Evolutionary conservation across 306 rosid species (phyloP).

Genomic region (Pterocarpus santalinus): DNA sequence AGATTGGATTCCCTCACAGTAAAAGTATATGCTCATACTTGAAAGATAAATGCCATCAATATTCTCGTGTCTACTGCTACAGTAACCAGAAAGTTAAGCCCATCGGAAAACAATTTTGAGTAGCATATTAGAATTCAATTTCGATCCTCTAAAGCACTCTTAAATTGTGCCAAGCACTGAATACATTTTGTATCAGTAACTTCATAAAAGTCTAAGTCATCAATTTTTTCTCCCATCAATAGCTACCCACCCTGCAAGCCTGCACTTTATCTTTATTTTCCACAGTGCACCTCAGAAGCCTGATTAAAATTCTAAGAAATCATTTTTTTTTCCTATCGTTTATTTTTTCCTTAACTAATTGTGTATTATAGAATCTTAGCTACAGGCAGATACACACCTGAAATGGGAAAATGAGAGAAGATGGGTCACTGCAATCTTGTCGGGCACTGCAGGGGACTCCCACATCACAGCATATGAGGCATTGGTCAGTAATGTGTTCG

Average conservation of each 20-base stretch:
- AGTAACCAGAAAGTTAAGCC: too few relatives aligned
- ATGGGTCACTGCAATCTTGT: slow-evolving; percentile 88
- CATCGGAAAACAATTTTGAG: background rate
- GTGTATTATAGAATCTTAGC: slow-evolving; percentile 2
- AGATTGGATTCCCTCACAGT: too few relatives aligned
- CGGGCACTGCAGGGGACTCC: slow-evolving; percentile 94
- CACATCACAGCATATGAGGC: slow-evolving; percentile 97
- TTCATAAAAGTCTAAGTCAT: slow-evolving; percentile 8
- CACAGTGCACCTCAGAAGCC: background rate
- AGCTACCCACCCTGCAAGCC: background rate
- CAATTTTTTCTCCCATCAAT: background rate
- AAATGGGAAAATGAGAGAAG: slow-evolving; percentile 95
- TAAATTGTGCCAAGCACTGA: background rate
- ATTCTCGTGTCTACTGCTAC: too few relatives aligned
- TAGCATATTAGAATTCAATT: background rate
- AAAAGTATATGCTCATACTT: too few relatives aligned
- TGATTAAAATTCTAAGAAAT: slow-evolving; percentile 24
- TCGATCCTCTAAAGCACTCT: slow-evolving; percentile 10
- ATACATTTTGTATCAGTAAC: background rate
- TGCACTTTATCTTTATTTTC: slow-evolving; percentile 33
- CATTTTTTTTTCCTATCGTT: background rate
- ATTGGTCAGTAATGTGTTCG: slow-evolving; percentile 91
- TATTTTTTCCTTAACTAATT: slow-evolving; percentile 20
- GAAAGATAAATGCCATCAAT: too few relatives aligned
- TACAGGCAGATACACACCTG: slow-evolving; percentile 67